Evolutionary conservation across 1,284 basidiomycete genomes (phyloP), one percentile per base, ranked within the genome.

Genomic region (Vanrija pseudolonga): DNA sequence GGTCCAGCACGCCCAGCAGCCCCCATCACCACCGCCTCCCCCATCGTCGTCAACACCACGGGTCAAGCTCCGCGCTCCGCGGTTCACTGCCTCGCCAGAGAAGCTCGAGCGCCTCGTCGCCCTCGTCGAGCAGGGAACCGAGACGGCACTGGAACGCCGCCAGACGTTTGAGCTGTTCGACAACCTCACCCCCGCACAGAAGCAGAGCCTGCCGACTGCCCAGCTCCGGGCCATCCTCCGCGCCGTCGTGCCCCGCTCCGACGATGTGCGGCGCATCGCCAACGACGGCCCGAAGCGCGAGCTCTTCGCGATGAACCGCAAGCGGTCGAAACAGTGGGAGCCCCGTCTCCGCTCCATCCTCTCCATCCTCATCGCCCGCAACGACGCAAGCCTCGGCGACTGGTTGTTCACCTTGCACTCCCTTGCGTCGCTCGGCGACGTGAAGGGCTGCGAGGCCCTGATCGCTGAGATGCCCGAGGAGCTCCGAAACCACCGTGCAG

Each of bases 401-500:
- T 61, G 60, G 60, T 42, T 46, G 7, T 48, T 58, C 41, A 45
- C 54, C 8, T 24, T 61, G n/a, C 48, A 44, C 9, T 19, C 45
- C 5, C 47, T 61, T 14, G 41, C 43, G 18, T 45, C 40, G 12
- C 39, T 56, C 12, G 60, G 60, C n/a, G 23, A 47, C 4, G 32
- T 56, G 6, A 15, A 28, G 5, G 46, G 51, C 1, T 32, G 42
- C 51, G 56, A 61, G 47, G 28, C 50, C 6, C 36, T 61, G 14
- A 19, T 32, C 4, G 20, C 37, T 15, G 40, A 55, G 18, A 28
- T 57, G 17, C 60, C 60, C 2, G 39, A 36, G 17, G n/a, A 43
- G 17, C 32, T 55, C 23, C 44, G 45, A 7, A 20, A n/a, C 28
- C 38, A 56, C 23, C 45, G 41, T 15, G 15, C 19, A 19, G 43